These are phyloP conservation scores for Globisporangium paroecandrum DNA, from an alignment of 352 stramenopile species.

Conservation along the genomic window DNA sequence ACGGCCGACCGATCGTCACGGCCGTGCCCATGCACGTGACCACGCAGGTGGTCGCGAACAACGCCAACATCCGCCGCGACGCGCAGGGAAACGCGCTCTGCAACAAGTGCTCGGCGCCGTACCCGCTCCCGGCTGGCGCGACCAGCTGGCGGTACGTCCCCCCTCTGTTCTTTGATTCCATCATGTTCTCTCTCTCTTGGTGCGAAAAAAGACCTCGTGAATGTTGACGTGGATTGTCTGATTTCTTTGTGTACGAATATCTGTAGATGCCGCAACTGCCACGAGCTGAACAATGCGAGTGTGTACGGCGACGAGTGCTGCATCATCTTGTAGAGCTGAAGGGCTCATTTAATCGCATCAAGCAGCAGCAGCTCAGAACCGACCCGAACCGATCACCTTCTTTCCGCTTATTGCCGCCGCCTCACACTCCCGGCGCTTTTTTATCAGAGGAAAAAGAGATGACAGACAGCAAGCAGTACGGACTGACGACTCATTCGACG, in stretches of 20 bases:
- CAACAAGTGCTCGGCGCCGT: conserved; percentile 65
- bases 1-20: conserved; percentile 20
- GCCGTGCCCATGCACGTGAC: conserved; percentile 17
- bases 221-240: background rate
- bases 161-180: background rate
- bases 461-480: too few species aligned
- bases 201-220: background rate
- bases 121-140: conserved; percentile 59
- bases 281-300: conserved; percentile 77
- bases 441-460: background rate
- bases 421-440: background rate
- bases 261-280: conserved; percentile 56
- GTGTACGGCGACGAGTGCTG: conserved; percentile 75
- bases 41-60: conserved; percentile 24
- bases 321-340: conserved; percentile 39
- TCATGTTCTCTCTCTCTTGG: conserved; percentile 1
- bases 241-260: conserved; percentile 9
- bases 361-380: background rate
- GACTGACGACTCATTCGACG: background rate
- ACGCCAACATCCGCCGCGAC: conserved; percentile 36
- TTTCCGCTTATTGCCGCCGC: background rate
- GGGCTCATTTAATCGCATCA: background rate
- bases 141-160: conserved; percentile 59
- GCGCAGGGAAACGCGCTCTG: conserved; percentile 70
- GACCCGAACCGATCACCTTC: background rate